Conservation (phyloP, 202 grass and related monocot species). For the Eragrostis tef region DNA sequence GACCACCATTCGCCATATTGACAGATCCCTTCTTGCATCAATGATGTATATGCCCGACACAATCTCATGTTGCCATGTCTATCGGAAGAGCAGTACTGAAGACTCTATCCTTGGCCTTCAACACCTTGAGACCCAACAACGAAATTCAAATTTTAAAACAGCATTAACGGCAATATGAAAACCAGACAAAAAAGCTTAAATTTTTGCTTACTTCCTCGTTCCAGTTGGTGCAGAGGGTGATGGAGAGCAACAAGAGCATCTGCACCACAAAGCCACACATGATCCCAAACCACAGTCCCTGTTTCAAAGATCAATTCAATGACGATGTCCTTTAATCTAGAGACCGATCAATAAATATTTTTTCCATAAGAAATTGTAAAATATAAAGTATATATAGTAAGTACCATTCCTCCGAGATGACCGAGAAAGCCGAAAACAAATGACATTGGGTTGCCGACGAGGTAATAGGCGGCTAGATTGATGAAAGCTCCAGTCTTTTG, state of each 20-base stretch:
- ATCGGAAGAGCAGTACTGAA: neutral
- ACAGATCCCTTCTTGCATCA: too few relatives aligned
- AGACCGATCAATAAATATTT: neutral
- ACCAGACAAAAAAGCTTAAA: too few relatives aligned
- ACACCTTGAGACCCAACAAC: too few relatives aligned
- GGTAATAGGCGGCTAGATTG: slow-evolving; percentile 65
- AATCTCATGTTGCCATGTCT: neutral
- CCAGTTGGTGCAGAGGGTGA: slow-evolving; percentile 57
- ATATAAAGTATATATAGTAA: neutral
- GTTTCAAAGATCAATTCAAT: neutral
- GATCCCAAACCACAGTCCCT: slow-evolving; percentile 76
- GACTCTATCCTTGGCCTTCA: neutral
- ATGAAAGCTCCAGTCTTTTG: slow-evolving; percentile 63
- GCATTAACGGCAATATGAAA: too few relatives aligned
- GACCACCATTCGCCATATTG: too few relatives aligned
- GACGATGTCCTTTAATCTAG: neutral
- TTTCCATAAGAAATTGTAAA: neutral
- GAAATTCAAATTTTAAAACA: slow-evolving; percentile 19
- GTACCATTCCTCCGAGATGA: slow-evolving; percentile 56
- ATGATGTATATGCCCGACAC: too few relatives aligned
- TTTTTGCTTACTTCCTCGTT: too few relatives aligned
- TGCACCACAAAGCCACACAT: slow-evolving; percentile 57
- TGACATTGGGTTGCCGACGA: slow-evolving; percentile 8
- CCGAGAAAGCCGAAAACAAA: slow-evolving; percentile 46
- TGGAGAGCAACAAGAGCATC: slow-evolving; percentile 40